Base-by-base conservation (phyloP, 805 yeast genomes). In the Zygoascus flipseniorum region DNA sequence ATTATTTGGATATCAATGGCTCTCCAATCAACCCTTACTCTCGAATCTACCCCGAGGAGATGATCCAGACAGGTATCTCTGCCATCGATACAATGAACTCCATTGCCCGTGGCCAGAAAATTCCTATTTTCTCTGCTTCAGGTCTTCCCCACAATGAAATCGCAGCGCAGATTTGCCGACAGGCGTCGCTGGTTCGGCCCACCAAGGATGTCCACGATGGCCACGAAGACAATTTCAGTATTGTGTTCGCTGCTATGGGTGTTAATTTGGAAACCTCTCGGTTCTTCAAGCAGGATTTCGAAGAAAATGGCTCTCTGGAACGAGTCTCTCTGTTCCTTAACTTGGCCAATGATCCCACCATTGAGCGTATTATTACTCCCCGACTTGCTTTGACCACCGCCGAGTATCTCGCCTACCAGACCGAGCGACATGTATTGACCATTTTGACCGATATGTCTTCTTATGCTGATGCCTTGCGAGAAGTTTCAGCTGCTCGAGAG, bases 191-290 rank as follows among this genome's bases (percentile, higher is more conserved):
- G 69, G 99, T 95, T 51, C 86, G 98, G 76, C 99, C 99, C 66
- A 95, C 99, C 42, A 93, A 93, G 76, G 99, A 92, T 71, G 98
- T 93, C 55, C 98, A 93, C 71, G 99, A 93, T 73, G 99, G 99
- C 67, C 99, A 93, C 73, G 99, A 93, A 75, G 99, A 93, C 65
- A 93, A 93, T 74, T 93, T 93, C 86, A 88, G 97, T 52, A 95
- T 93, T 73, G 99, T 93, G 41, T 93, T 93, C 68, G 99, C 98
- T 43, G 99, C 99, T 55, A 93, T 95, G 99, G 99, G 99, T 81
- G 99, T 92, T 62, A 93, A 95, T 71, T 81, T 93, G 75, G 99
- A 95, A 75, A 93, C 99, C 35, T 89, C 98, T 31, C 82, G 99
- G 72, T 93, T 93, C 77, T 93, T 93, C 84, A 89, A 92, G 76